phyloP scores from a whole-genome alignment of 2,329 filamentous ascomycete genomes.

The Clarireedia homoeocarpa region DNA sequence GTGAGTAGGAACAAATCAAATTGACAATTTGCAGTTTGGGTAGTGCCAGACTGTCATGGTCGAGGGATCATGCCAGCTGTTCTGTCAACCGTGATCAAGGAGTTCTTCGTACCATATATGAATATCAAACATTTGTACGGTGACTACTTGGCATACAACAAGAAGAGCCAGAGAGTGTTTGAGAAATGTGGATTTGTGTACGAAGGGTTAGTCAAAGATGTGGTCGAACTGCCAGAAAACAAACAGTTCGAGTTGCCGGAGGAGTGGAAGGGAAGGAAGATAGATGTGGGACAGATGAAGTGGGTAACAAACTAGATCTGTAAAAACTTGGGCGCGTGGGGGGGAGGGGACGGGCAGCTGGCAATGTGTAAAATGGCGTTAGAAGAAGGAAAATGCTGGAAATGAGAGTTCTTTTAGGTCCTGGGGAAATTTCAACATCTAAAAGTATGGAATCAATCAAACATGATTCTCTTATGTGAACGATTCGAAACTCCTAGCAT shows the following conservation, averaged over 20 bases:
- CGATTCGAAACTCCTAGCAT: no score
- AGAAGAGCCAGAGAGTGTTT: conserved; percentile 9
- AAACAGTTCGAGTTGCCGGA: background rate
- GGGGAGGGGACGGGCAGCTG: background rate
- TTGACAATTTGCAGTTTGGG: conserved; percentile 2
- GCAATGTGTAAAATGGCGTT: background rate
- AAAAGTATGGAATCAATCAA: no score
- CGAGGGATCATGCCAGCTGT: conserved; percentile 8
- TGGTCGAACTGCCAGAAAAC: background rate
- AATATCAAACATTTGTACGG: conserved; percentile 1
- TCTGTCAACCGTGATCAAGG: conserved; percentile 1
- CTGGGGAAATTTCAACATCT: no score
- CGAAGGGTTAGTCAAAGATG: background rate
- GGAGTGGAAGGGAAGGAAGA: background rate
- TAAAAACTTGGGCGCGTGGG: background rate
- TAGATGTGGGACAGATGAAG: background rate
- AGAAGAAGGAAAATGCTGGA: no score
- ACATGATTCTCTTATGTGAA: no score
- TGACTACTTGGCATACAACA: conserved; percentile 5
- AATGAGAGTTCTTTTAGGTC: no score
- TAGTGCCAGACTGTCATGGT: conserved; percentile 7
- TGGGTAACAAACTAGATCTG: background rate
- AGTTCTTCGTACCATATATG: conserved; percentile 10
- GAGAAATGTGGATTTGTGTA: conserved; percentile 13
- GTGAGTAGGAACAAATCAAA: background rate